Base-by-base conservation (phyloP, 345 rosid genomes). In the Salix brachista region DNA sequence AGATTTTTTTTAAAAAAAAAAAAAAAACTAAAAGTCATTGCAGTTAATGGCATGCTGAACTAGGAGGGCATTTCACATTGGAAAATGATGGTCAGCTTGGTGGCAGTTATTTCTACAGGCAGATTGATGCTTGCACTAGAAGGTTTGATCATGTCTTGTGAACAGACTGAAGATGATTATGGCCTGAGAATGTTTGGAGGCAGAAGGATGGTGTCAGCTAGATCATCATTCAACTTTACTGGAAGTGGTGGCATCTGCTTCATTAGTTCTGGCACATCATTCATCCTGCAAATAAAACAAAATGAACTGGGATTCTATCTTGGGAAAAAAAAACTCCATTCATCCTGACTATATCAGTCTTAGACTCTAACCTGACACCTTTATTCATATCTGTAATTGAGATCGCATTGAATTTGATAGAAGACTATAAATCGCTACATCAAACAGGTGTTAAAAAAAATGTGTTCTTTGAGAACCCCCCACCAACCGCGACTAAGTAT, bases 201-300 rank as follows among this genome's bases (percentile, higher is more conserved):
- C 64, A 84, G 80, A 67, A 88, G 84, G 73, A 92, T 81, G 65
- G 84, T 66, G 72, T 79, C 71, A 39, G 83, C 87, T 21, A 92
- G 90, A 50, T 84, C 89, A 4, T 88, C 90, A 4, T 85, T 87
- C 80, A 94, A 36, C 79, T 56, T 84, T 65, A 82, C 91, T 1
- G 91, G 90, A 34, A 92, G 87, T 1, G 84, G 75, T 19, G 94
- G 97, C 98, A 92, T 92, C 87, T 82, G 90, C 86, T 85, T 86
- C 97, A 88, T 92, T 75, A 75, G 65, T 56, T 91, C 94, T 1
- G 89, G 88, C 71, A 69, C 80, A 42, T 88, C 88, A 68, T 84
- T 77, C 84, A 89, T 72, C 71, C 97, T 94, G 92, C 79, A 83
- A 74, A 69, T 37, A 76, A 18, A 30, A 14, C 30, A 58, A 12